Evolutionary conservation across 352 stramenopile genomes (phyloP).

Genomic region (Lagenidium giganteum): DNA sequence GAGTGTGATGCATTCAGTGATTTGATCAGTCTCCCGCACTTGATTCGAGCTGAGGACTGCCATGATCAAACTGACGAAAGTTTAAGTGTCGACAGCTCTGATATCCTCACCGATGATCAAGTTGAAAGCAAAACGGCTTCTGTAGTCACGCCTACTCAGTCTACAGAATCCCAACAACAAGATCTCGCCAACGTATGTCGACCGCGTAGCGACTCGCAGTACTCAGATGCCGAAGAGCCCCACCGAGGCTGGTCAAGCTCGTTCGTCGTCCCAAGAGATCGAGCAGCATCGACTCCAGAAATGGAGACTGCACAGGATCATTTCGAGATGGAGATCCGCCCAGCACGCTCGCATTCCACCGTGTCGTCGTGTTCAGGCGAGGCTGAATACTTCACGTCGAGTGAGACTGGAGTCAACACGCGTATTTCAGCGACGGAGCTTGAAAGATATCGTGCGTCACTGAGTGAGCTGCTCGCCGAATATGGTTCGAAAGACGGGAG

Average conservation of each 20-base stretch:
- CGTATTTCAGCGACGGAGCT: conserved; percentile 21
- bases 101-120: conserved; percentile 10
- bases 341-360: conserved; percentile 25
- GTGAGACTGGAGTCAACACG: conserved; percentile 6
- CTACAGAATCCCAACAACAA: background rate
- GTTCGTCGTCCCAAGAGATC: too few relatives aligned
- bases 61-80: background rate
- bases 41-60: conserved; percentile 64
- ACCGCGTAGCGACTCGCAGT: conserved; percentile 13
- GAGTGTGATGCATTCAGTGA: conserved; percentile 73
- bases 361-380: conserved; percentile 27
- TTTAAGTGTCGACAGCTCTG: background rate
- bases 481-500: conserved; percentile 21
- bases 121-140: too few relatives aligned
- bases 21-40: conserved; percentile 57
- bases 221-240: conserved; percentile 13
- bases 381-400: conserved; percentile 12
- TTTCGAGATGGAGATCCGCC: too few relatives aligned
- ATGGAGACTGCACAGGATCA: too few relatives aligned
- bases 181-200: background rate
- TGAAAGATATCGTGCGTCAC: conserved; percentile 37
- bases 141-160: too few relatives aligned
- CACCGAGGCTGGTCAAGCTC: conserved; percentile 3
- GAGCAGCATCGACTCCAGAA: too few relatives aligned
- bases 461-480: conserved; percentile 61